These are phyloP conservation scores for Sporothrix schenckii DNA, from an alignment of 2,329 filamentous ascomycete species.

Conservation along the genomic window DNA sequence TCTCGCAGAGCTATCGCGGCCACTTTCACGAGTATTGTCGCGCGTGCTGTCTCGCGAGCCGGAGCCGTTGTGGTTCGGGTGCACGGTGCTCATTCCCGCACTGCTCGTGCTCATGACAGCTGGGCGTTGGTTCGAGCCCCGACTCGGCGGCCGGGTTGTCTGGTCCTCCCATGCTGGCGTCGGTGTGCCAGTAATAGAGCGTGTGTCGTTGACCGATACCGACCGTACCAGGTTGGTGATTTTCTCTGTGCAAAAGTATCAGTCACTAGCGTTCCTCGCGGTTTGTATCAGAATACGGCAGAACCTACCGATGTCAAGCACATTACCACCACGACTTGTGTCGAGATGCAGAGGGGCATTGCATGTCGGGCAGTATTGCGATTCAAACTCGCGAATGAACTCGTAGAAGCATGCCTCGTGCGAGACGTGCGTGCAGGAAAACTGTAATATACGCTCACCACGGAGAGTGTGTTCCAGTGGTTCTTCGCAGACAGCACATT, in stretches of 20 bases:
- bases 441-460: conserved; percentile 91
- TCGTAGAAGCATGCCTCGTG: conserved; percentile 99
- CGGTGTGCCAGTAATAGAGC: conserved; percentile 58
- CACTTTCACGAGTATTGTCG: conserved; percentile 32
- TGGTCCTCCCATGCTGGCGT: conserved; percentile 67
- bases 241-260: conserved; percentile 67
- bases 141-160: conserved; percentile 57
- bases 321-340: conserved; percentile 88
- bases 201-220: conserved; percentile 67
- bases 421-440: conserved; percentile 94
- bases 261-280: background rate
- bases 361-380: conserved; percentile 91
- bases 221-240: conserved; percentile 90
- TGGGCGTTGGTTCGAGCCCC: conserved; percentile 48
- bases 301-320: conserved; percentile 79
- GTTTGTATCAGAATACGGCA: background rate
- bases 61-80: conserved; percentile 20
- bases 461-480: conserved; percentile 92
- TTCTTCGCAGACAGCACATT: conserved; percentile 96
- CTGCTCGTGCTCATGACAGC: conserved; percentile 41
- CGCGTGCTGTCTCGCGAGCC: conserved; percentile 12
- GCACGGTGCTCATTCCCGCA: conserved; percentile 44
- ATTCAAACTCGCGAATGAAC: conserved; percentile 92
- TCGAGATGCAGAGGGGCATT: conserved; percentile 90
- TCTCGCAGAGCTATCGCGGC: conserved; percentile 46